Percentiles rank a stretch among this genome's conserved stretches.
Conservation (phyloP, 805 yeast species). For the Lachancea meyersii region DNA sequence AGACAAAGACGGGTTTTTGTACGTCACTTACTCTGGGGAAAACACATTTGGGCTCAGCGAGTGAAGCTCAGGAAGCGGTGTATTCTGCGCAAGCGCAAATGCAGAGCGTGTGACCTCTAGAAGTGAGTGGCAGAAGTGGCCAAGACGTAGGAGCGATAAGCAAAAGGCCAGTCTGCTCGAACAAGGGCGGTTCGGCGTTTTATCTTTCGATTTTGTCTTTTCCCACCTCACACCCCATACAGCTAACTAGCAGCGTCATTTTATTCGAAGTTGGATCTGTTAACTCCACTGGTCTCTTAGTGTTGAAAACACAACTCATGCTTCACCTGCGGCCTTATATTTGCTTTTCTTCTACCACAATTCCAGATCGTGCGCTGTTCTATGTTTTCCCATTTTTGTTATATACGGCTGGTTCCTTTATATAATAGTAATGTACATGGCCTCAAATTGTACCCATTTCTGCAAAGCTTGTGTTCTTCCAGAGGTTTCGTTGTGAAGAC, state of each 20-base stretch:
- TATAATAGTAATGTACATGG: slow-evolving; percentile 5
- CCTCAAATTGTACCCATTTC: slow-evolving; percentile 1
- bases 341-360: slow-evolving; percentile 2
- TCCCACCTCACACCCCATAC: background rate
- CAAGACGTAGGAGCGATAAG: too few relatives aligned
- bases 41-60: slow-evolving; percentile 73
- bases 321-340: slow-evolving; percentile 1
- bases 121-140: too few relatives aligned
- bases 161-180: too few relatives aligned
- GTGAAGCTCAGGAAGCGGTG: background rate
- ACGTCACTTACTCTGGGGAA: slow-evolving; percentile 94
- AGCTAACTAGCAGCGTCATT: background rate
- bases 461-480: background rate
- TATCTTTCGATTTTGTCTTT: too few relatives aligned
- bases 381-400: slow-evolving; percentile 6
- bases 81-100: background rate
- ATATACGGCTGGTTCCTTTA: slow-evolving; percentile 11
- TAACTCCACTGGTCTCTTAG: too few relatives aligned
- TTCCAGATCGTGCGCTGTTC: slow-evolving; percentile 3
- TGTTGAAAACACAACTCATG: background rate
- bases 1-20: slow-evolving; percentile 95
- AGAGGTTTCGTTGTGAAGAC: background rate
- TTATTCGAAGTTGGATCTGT: too few relatives aligned
- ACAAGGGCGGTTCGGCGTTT: too few relatives aligned
- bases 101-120: too few relatives aligned